A percentile compares a stretch with the other conserved stretches of the same genome.
Evolutionary conservation across 371 early-diverging fungal genomes (phyloP).

Genomic region (Saksenaea oblongispora): DNA sequence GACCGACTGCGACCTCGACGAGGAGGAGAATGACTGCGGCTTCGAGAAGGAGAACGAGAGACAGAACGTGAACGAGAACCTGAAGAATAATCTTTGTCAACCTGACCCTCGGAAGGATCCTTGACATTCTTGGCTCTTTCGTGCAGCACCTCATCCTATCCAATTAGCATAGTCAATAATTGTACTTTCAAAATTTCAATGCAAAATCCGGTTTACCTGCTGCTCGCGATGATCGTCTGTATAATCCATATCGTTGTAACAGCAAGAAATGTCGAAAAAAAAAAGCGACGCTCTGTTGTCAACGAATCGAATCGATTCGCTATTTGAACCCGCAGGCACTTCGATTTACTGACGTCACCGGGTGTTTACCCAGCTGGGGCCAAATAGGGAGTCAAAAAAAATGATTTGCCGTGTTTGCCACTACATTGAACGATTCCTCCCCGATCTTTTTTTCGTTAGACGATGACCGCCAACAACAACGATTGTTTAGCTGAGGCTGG

Average conservation of each 20-base stretch:
- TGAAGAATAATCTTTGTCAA: constrained; percentile 1
- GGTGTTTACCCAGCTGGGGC: too few species aligned
- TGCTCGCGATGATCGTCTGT: not conserved
- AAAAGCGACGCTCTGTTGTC: not conserved
- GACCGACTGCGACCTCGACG: constrained; percentile 21
- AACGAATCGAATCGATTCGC: too few species aligned
- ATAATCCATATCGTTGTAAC: not conserved
- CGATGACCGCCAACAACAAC: constrained; percentile 50
- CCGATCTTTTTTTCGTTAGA: constrained; percentile 16
- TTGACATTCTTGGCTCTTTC: not conserved
- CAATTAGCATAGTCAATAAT: not conserved
- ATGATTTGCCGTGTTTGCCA: too few species aligned
- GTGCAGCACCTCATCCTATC: not conserved
- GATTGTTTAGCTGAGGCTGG: constrained; percentile 57
- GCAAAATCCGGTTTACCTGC: not conserved
- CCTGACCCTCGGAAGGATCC: not conserved
- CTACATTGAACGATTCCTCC: constrained; percentile 5
- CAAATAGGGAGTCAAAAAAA: too few species aligned
- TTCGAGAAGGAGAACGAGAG: constrained; percentile 8
- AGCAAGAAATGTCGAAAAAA: not conserved
- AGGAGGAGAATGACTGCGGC: constrained; percentile 23
- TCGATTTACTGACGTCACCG: too few species aligned
- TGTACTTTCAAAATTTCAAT: not conserved
- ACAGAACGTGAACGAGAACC: constrained; percentile 31
- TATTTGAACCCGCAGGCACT: too few species aligned